Evolutionary conservation across 2,329 filamentous ascomycete genomes (phyloP), one percentile per base, ranked within the genome.

Genomic region (Escovopsis sp.): DNA sequence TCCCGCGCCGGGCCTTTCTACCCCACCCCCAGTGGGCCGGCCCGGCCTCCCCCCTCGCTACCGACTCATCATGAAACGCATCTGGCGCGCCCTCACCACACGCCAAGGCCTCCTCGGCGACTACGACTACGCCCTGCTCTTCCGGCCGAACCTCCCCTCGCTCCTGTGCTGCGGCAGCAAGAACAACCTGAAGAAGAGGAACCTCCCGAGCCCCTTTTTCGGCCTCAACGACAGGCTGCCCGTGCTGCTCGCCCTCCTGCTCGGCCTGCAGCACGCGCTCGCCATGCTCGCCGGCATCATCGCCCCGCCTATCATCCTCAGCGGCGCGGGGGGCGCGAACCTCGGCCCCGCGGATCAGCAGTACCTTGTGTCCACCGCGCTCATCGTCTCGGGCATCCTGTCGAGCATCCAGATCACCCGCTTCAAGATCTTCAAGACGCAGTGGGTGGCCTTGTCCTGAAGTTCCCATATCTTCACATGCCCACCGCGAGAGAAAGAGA

Each of bases 121-220:
- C 47, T 94, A 94, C 57, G 81, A 94, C 66, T 94, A 94, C 68
- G 81, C 56, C 26, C 90, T 86, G 50, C 75, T 94, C 28, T 93
- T 94, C 65, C 74, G 63, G 16, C 82, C 74, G 2, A 86, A 82
- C 45, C 58, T 94, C 16, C 87, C 87, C 0, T 94, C 94, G 56
- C 76, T 90, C 66, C 76, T 70, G 52, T 8, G 21, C 21, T 8
- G 21, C 8, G 21, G 21, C 4, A 25, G n/a, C n/a, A n/a, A n/a
- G n/a, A n/a, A n/a, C n/a, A n/a, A n/a, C n/a, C n/a, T n/a, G n/a
- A n/a, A n/a, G n/a, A 51, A 70, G 53, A 33, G 28, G 4, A 14
- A 17, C 3, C 29, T 33, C 4, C 62, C 67, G n/a, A 73, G 79
- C 23, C 83, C 83, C 1, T 90, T 92, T 56, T 90, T 88, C 48